Conservation (phyloP, 495 filamentous ascomycete genomes). For the Cladorrhinum samala region DNA sequence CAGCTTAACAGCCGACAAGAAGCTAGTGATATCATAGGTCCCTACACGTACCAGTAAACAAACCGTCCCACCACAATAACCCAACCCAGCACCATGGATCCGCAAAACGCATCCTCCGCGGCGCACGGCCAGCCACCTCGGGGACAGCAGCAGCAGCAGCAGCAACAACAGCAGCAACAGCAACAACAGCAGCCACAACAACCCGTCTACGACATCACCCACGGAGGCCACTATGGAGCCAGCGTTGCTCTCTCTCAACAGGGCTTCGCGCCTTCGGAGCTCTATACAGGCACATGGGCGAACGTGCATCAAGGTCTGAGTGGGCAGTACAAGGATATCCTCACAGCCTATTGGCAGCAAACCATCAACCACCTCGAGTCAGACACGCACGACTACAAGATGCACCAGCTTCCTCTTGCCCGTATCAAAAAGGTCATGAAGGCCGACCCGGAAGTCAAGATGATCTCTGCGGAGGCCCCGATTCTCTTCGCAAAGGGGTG, state of each 20-base stretch:
- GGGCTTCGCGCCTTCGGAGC: slow-evolving; percentile 77
- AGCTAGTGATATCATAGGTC: background rate
- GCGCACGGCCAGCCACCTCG: slow-evolving; percentile 32
- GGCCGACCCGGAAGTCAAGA: slow-evolving; percentile 97
- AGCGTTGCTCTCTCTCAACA: slow-evolving; percentile 61
- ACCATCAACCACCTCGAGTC: slow-evolving; percentile 90
- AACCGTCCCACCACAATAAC: background rate
- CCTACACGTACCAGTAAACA: background rate
- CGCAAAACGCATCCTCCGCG: slow-evolving; percentile 37
- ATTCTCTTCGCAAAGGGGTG: slow-evolving; percentile 98
- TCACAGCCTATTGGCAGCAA: slow-evolving; percentile 98
- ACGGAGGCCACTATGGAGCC: slow-evolving; percentile 88
- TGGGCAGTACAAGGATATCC: slow-evolving; percentile 89
- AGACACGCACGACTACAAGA: slow-evolving; percentile 95
- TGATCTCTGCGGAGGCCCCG: slow-evolving; percentile 97
- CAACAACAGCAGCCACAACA: background rate
- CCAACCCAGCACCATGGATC: slow-evolving; percentile 47
- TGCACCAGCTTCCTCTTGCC: slow-evolving; percentile 90
- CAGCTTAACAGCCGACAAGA: background rate
- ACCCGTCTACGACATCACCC: slow-evolving; percentile 69
- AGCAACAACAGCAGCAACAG: background rate
- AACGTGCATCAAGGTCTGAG: slow-evolving; percentile 96
- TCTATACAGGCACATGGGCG: slow-evolving; percentile 91
- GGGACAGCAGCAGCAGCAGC: slow-evolving; percentile 28
- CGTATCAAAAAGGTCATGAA: slow-evolving; percentile 99